Evolutionary conservation across 2,329 filamentous ascomycete genomes (phyloP).

Genomic region (Ceratocystis lukuohia): DNA sequence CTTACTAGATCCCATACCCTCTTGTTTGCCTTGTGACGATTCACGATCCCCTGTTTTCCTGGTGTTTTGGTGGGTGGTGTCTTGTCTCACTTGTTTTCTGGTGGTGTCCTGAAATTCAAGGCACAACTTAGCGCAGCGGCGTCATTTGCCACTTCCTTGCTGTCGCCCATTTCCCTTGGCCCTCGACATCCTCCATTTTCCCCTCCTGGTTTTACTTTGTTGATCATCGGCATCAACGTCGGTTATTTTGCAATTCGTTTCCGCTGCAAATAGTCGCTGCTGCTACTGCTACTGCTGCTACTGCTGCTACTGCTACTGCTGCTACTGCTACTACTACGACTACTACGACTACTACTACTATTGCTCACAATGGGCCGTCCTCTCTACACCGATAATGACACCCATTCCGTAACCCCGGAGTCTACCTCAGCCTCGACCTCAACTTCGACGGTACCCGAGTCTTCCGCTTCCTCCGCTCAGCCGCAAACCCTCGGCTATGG

Average conservation of each 20-base stretch:
- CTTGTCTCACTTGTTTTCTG: not conserved
- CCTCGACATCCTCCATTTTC: not conserved
- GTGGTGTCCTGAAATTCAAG: conserved; percentile 9
- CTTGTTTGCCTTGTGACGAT: conserved; percentile 9
- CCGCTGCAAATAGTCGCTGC: too few species aligned
- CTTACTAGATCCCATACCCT: not conserved
- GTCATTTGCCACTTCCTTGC: not conserved
- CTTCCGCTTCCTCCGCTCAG: not conserved
- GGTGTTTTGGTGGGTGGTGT: not conserved
- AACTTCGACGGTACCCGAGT: not conserved
- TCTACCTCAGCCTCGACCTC: not conserved
- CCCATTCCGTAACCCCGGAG: not conserved
- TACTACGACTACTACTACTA: not conserved
- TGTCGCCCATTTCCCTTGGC: not conserved
- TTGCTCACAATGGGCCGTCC: not conserved
- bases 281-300: too few species aligned
- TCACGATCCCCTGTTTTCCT: conserved; percentile 11
- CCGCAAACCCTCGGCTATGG: conserved; percentile 1
- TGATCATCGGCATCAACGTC: not conserved
- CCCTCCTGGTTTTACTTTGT: not conserved
- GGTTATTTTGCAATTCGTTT: too few species aligned
- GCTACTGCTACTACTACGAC: not conserved
- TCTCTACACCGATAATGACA: not conserved
- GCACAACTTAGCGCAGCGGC: not conserved
- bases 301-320: not conserved